phyloP scores from a whole-genome alignment of 352 stramenopile species.

The Phytophthora kernoviae region DNA sequence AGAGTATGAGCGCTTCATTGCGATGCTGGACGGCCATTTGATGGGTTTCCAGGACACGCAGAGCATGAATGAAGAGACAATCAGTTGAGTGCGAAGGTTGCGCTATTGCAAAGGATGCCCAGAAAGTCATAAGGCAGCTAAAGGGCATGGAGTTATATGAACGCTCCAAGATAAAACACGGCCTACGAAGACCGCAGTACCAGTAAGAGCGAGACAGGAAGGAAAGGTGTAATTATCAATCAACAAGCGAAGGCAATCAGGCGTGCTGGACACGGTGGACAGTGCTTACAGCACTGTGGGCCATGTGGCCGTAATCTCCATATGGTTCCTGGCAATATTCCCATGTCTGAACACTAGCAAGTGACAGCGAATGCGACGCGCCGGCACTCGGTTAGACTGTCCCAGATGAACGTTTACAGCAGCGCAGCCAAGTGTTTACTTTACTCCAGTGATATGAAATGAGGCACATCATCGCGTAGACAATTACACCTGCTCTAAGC shows the following conservation, averaged over 20 bases:
- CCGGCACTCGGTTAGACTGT: no score
- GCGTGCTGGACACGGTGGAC: not conserved
- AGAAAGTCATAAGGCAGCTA: constrained; percentile 23
- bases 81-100: constrained; percentile 10
- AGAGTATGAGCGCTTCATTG: constrained; percentile 56
- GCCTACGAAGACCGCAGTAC: constrained; percentile 2
- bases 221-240: constrained; percentile 28
- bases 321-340: not conserved
- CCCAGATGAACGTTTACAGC: no score
- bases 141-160: constrained; percentile 21
- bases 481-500: constrained; percentile 15
- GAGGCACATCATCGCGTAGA: constrained; percentile 7
- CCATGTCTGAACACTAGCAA: no score
- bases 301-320: not conserved
- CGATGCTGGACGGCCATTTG: constrained; percentile 49
- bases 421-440: no score
- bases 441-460: constrained; percentile 1
- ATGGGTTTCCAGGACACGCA: constrained; percentile 44
- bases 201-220: not conserved
- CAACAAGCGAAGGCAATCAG: constrained; percentile 3
- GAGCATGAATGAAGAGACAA: constrained; percentile 21
- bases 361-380: no score
- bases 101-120: not conserved
- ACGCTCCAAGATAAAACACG: constrained; percentile 5
- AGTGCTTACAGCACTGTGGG: not conserved